phyloP scores from a whole-genome alignment of 768 basidiomycete genomes.

The Russula lepida region DNA sequence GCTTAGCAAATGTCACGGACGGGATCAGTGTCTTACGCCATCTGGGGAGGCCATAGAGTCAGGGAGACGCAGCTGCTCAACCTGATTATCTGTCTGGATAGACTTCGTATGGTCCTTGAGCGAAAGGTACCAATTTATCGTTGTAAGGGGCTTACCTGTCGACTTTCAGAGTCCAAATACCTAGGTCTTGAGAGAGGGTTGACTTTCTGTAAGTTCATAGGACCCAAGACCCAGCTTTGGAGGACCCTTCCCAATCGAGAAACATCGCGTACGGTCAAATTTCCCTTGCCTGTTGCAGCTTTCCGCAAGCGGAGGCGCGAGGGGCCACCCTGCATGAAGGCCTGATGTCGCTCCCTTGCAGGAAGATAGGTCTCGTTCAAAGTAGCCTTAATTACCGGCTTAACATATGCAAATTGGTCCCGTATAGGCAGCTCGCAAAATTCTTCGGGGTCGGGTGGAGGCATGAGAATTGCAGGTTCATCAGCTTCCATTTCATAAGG shows the following conservation, averaged over 20 bases:
- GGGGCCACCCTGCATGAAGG: slow-evolving; percentile 52
- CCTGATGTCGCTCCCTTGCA: slow-evolving; percentile 38
- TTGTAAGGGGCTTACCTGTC: slow-evolving; percentile 2
- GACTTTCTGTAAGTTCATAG: slow-evolving; percentile 4
- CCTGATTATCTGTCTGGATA: slow-evolving; percentile 3
- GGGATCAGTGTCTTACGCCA: background rate
- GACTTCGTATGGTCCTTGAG: slow-evolving; percentile 4
- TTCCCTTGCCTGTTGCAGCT: slow-evolving; percentile 30
- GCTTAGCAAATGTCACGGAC: background rate
- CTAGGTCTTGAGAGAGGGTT: background rate
- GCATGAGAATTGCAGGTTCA: slow-evolving; percentile 34
- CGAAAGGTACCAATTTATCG: background rate
- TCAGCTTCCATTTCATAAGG: slow-evolving; percentile 29
- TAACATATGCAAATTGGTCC: slow-evolving; percentile 57
- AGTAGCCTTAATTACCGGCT: slow-evolving; percentile 53
- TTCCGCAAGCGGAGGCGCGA: slow-evolving; percentile 35
- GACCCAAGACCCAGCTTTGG: slow-evolving; percentile 27
- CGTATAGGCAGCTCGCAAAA: slow-evolving; percentile 45
- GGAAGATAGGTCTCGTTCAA: slow-evolving; percentile 50
- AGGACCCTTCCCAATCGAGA: slow-evolving; percentile 31
- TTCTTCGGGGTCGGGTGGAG: slow-evolving; percentile 34
- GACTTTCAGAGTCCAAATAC: slow-evolving; percentile 7
- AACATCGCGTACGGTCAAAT: slow-evolving; percentile 32
- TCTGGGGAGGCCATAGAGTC: background rate
- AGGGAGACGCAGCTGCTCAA: background rate